Evolutionary conservation across 495 filamentous ascomycete genomes (phyloP).

Genomic region (Articulospora tetracladia): DNA sequence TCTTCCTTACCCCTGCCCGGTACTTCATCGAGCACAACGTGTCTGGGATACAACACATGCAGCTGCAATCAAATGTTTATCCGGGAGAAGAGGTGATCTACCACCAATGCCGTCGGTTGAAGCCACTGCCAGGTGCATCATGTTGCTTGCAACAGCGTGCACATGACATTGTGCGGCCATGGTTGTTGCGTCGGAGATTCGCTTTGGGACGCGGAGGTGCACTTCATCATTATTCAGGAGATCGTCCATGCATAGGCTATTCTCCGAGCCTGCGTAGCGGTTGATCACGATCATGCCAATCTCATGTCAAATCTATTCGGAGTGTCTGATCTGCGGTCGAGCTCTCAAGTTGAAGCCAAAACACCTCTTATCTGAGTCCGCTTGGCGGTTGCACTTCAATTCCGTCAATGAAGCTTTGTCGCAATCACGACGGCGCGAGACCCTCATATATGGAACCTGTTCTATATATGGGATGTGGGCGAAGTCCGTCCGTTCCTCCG

Average conservation of each 20-base stretch:
- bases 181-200: not conserved
- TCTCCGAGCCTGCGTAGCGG: not conserved
- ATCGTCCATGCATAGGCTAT: not conserved
- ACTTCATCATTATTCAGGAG: not conserved
- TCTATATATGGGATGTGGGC: not conserved
- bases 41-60: not conserved
- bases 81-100: not conserved
- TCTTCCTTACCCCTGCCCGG: constrained; percentile 1
- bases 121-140: not conserved
- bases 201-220: not conserved
- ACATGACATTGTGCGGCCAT: not conserved
- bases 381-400: constrained; percentile 8
- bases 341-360: constrained; percentile 8
- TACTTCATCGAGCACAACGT: not conserved
- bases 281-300: constrained; percentile 2
- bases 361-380: not conserved
- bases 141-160: not conserved
- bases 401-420: not conserved
- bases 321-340: not conserved
- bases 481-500: constrained; percentile 2
- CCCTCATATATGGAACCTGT: not conserved
- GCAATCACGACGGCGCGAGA: not conserved
- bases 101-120: not conserved
- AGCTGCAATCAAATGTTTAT: not conserved
- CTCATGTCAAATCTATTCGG: not conserved